Evolutionary conservation across 768 basidiomycete species (phyloP).

Genomic region (Tremella fuciformis): DNA sequence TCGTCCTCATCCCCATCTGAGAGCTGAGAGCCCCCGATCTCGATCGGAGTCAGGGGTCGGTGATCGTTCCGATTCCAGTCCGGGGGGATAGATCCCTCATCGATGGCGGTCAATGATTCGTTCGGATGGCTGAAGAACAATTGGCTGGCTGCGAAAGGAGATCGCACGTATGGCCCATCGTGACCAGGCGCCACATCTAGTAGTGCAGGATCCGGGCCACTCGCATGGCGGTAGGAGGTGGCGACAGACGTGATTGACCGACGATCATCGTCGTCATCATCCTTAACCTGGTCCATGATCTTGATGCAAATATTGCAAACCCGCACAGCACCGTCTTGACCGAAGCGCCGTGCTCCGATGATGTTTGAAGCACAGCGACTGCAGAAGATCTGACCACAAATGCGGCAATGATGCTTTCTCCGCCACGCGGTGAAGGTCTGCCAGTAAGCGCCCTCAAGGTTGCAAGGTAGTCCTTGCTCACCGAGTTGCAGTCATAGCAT

Average conservation of each 20-base stretch:
- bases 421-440: conserved; percentile 80
- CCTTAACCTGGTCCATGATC: conserved; percentile 80
- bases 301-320: conserved; percentile 95
- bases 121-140: conserved; percentile 61
- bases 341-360: conserved; percentile 88
- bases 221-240: conserved; percentile 60
- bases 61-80: conserved; percentile 17
- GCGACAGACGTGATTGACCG: conserved; percentile 73
- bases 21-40: conserved; percentile 23
- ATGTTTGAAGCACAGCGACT: conserved; percentile 94
- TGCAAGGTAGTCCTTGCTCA: conserved; percentile 41
- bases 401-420: conserved; percentile 94
- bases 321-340: conserved; percentile 89
- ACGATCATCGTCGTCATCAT: conserved; percentile 87
- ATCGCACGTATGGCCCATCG: conserved; percentile 62
- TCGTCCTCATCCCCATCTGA: conserved; percentile 38
- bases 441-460: background rate
- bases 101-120: conserved; percentile 36
- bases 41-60: conserved; percentile 24
- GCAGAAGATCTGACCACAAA: conserved; percentile 99
- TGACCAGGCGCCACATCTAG: conserved; percentile 65
- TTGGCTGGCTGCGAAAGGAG: conserved; percentile 82
- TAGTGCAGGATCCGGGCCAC: conserved; percentile 37
- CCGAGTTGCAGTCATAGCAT: conserved; percentile 90
- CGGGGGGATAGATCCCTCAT: conserved; percentile 28